A percentile compares a stretch with the other conserved stretches of the same genome.
These are phyloP conservation scores for Flueggea neowawraea DNA, from an alignment of 441 rosid genomes.

Conservation along the genomic window DNA sequence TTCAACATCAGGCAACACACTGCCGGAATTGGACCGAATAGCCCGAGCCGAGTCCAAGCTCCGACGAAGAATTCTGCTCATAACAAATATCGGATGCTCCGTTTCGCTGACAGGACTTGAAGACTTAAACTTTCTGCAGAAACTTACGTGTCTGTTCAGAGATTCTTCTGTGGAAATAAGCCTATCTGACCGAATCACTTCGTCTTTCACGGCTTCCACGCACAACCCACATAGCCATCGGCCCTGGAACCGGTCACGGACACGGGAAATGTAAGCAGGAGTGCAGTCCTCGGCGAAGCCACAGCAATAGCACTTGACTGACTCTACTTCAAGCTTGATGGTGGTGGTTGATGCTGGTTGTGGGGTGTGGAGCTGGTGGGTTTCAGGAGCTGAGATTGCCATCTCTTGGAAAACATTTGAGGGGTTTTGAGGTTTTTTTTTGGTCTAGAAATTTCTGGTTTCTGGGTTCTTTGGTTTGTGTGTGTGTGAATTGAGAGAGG, in stretches of 20 bases:
- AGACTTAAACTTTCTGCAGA: constrained; percentile 33
- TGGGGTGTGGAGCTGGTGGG: neutral
- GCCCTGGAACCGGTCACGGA: constrained; percentile 37
- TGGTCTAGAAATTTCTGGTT: too few relatives aligned
- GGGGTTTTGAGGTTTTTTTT: too few relatives aligned
- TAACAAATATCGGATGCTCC: constrained; percentile 39
- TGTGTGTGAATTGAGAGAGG: too few relatives aligned
- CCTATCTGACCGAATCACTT: constrained; percentile 26
- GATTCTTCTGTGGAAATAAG: constrained; percentile 42
- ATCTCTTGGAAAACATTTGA: constrained; percentile 10
- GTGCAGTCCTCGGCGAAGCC: constrained; percentile 58
- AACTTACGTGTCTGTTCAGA: constrained; percentile 35
- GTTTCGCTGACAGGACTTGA: constrained; percentile 27
- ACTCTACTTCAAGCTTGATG: constrained; percentile 28
- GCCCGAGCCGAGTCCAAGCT: constrained; percentile 40
- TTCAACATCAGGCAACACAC: constrained; percentile 39
- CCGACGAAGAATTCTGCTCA: constrained; percentile 36
- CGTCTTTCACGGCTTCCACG: constrained; percentile 50
- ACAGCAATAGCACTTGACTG: constrained; percentile 52
- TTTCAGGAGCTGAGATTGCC: constrained; percentile 32
- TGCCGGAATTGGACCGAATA: constrained; percentile 36
- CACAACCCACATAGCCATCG: constrained; percentile 62
- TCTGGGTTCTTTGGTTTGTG: too few relatives aligned
- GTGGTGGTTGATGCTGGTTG: constrained; percentile 1
- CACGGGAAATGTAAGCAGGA: constrained; percentile 30